A percentile compares a stretch with the other conserved stretches of the same genome.
Conservation (phyloP, 2,329 filamentous ascomycete species). For the Paecilomyces variotii region DNA sequence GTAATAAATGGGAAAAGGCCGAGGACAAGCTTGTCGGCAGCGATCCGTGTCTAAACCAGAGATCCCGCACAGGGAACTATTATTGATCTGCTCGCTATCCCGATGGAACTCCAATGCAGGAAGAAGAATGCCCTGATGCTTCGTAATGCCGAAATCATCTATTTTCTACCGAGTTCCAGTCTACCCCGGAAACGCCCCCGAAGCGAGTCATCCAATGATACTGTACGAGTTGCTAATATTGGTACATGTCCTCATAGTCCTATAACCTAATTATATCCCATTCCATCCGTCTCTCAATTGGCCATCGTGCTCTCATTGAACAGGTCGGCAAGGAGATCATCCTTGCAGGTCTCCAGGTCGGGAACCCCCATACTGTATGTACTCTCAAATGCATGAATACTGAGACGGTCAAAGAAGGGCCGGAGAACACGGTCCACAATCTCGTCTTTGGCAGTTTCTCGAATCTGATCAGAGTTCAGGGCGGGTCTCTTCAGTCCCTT, state of each 20-base stretch:
- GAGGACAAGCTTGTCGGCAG: neutral
- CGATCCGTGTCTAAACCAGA: neutral
- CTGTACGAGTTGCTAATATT: neutral
- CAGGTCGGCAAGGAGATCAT: slow-evolving; percentile 61
- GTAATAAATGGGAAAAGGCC: neutral
- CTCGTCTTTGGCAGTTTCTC: slow-evolving; percentile 48
- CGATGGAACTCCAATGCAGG: neutral
- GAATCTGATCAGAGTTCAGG: slow-evolving; percentile 40
- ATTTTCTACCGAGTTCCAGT: neutral
- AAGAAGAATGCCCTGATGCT: neutral
- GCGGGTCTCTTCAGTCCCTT: slow-evolving; percentile 30
- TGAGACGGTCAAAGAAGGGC: slow-evolving; percentile 85
- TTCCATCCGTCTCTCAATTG: slow-evolving; percentile 14
- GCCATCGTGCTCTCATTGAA: slow-evolving; percentile 65
- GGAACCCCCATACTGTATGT: slow-evolving; percentile 74
- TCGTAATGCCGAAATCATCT: neutral
- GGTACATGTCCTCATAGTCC: neutral
- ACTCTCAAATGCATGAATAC: slow-evolving; percentile 87
- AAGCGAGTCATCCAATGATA: neutral
- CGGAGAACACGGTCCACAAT: slow-evolving; percentile 70
- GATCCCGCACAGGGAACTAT: neutral
- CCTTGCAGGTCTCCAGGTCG: slow-evolving; percentile 58
- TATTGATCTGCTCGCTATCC: neutral
- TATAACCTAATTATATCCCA: neutral
- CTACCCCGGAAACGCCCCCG: neutral